Evolutionary conservation across 768 basidiomycete genomes (phyloP), one percentile per base, ranked within the genome.

Genomic region (Steccherinum ochraceum): DNA sequence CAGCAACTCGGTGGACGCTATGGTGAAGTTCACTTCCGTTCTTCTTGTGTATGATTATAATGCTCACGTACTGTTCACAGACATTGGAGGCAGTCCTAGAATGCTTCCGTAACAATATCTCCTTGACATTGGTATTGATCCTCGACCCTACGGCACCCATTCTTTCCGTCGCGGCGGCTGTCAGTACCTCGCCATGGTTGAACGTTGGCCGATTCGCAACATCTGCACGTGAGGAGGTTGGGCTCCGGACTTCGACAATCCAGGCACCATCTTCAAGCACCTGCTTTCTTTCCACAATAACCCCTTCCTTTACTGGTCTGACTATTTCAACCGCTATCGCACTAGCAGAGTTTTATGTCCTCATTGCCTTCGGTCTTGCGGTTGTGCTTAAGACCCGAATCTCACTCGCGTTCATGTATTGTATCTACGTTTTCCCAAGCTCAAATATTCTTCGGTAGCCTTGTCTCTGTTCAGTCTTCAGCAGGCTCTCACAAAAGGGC

Each of bases 181-280:
- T 49, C 72, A 76, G 50, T 75, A 67, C 40, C 59, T 75, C n/a
- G 53, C 64, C 4, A 52, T 60, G 4, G 52, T 60, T 5, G 51
- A 58, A 1, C 62, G 67, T 0, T 75, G 73, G 72, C 55, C 60
- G 0, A 52, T 75, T 0, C 51, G 66, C 0, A 52, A 55, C 3
- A 70, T 77, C 20, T 77, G 74, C 49, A 67, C 70, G n/a, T 76
- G 74, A 72, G 74, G 70, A 35, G 75, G 74, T 2, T 76, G 74
- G 74, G 53, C 59, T 0, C 51, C 59, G 40, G 69, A 66, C 46
- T 66, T 59, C 3, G 67, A 74, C 48, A 66, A 67, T 3, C 63
- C 64, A 46, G 42, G 69, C 50, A 74, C 70, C 0, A 72, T 76
- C n/a, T n/a, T n/a, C n/a, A n/a, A n/a, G n/a, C n/a, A n/a, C n/a